These are phyloP conservation scores for Dictyostelium citrinum DNA, from an alignment of 78 protist genomes.

Conservation along the genomic window DNA sequence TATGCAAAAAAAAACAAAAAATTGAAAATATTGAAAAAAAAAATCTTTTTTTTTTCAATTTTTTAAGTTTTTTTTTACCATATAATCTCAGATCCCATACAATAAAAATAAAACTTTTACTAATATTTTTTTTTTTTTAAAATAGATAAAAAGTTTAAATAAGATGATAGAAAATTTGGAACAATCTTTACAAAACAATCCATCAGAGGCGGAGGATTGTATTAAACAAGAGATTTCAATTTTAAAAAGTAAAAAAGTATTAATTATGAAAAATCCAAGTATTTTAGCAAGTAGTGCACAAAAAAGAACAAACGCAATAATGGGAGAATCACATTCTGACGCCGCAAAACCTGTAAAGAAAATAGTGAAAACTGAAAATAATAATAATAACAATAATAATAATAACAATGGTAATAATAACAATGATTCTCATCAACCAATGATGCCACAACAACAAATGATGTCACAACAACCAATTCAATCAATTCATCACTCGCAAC, in stretches of 20 bases:
- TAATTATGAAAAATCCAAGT: constrained; percentile 74
- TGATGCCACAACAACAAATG: background rate
- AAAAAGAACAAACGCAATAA: constrained; percentile 29
- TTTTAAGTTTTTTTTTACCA: background rate
- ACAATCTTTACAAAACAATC: constrained; percentile 42
- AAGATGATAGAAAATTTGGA: constrained; percentile 75
- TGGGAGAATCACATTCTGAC: background rate
- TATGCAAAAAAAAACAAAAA: background rate
- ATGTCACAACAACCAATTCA: background rate
- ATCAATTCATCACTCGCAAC: background rate
- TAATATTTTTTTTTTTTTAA: background rate
- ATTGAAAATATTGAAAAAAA: background rate
- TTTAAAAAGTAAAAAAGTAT: constrained; percentile 49
- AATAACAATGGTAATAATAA: background rate
- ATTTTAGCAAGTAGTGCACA: constrained; percentile 55
- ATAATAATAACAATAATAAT: constrained; percentile 9
- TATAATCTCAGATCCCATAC: background rate
- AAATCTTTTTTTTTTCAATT: background rate
- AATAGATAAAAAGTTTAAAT: constrained; percentile 59
- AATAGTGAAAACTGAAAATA: background rate
- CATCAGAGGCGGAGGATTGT: constrained; percentile 72
- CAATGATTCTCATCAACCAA: background rate
- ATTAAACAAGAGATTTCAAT: constrained; percentile 63
- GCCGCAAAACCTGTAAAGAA: background rate
- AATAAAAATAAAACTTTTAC: too few relatives aligned